phyloP scores from a whole-genome alignment of 805 yeast genomes.

The Ascoidea rubescens region DNA sequence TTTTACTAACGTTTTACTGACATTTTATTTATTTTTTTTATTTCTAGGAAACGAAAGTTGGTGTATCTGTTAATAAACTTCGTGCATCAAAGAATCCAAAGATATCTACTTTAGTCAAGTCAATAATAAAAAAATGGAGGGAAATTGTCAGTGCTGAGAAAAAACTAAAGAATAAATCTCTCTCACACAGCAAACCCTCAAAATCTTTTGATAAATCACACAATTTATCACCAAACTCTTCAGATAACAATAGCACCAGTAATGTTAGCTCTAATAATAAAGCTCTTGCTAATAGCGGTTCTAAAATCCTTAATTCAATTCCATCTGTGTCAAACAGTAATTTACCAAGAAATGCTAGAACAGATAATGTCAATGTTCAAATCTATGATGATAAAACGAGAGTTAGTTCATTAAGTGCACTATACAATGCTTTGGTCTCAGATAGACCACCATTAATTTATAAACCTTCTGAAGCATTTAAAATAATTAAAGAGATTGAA shows the following conservation, averaged over 20 bases:
- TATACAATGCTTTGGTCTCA: conserved; percentile 80
- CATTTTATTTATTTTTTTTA: neutral
- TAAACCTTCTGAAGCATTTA: conserved; percentile 44
- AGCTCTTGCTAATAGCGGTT: conserved; percentile 6
- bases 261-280: conserved; percentile 10
- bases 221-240: conserved; percentile 9
- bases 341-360: conserved; percentile 50
- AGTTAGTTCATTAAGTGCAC: conserved; percentile 69
- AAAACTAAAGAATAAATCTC: conserved; percentile 10
- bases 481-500: conserved; percentile 61
- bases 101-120: conserved; percentile 57
- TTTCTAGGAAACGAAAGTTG: conserved; percentile 74
- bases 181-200: no score
- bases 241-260: neutral
- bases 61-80: conserved; percentile 86
- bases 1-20: no score
- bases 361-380: conserved; percentile 64
- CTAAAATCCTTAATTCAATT: neutral
- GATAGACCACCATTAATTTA: conserved; percentile 45
- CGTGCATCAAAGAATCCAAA: conserved; percentile 56
- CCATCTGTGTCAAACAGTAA: neutral
- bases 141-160: conserved; percentile 66
- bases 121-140: conserved; percentile 79
- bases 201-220: conserved; percentile 27
- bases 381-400: conserved; percentile 68